phyloP scores from a whole-genome alignment of 2,329 filamentous ascomycete genomes.

The Diaporthe velutina region DNA sequence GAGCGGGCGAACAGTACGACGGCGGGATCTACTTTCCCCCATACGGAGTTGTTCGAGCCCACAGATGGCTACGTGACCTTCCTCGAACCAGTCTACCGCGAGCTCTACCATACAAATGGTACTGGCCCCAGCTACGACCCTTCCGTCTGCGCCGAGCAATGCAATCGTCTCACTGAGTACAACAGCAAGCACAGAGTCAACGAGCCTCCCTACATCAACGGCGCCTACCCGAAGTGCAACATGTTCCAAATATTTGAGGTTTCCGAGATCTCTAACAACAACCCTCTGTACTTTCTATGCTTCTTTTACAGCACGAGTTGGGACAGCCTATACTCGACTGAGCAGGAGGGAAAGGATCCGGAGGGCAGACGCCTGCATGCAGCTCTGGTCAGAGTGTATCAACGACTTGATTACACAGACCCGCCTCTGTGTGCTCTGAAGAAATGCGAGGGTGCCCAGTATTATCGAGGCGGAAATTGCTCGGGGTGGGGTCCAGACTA shows the following conservation, averaged over 20 bases:
- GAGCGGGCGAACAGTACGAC: neutral
- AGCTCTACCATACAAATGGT: neutral
- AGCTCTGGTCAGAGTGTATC: constrained; percentile 28
- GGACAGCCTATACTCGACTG: constrained; percentile 34
- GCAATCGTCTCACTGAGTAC: constrained; percentile 25
- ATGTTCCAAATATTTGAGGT: constrained; percentile 37
- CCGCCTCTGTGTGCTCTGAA: constrained; percentile 29
- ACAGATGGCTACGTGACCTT: constrained; percentile 25
- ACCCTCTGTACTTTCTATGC: constrained; percentile 27
- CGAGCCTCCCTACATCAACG: constrained; percentile 31
- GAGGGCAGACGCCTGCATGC: constrained; percentile 14
- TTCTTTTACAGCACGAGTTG: constrained; percentile 27
- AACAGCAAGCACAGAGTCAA: neutral
- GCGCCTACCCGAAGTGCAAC: constrained; percentile 34
- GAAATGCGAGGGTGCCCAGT: constrained; percentile 26
- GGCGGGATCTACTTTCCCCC: neutral
- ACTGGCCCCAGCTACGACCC: constrained; percentile 24
- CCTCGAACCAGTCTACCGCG: constrained; percentile 9
- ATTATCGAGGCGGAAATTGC: constrained; percentile 32
- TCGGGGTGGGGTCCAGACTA: constrained; percentile 34
- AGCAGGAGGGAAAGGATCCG: neutral
- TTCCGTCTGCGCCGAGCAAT: constrained; percentile 19
- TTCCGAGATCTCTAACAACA: neutral
- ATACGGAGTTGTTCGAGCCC: constrained; percentile 15
- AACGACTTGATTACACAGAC: constrained; percentile 27